Evolutionary conservation across 257 asterid species (phyloP).

Genomic region (Echium plantagineum): DNA sequence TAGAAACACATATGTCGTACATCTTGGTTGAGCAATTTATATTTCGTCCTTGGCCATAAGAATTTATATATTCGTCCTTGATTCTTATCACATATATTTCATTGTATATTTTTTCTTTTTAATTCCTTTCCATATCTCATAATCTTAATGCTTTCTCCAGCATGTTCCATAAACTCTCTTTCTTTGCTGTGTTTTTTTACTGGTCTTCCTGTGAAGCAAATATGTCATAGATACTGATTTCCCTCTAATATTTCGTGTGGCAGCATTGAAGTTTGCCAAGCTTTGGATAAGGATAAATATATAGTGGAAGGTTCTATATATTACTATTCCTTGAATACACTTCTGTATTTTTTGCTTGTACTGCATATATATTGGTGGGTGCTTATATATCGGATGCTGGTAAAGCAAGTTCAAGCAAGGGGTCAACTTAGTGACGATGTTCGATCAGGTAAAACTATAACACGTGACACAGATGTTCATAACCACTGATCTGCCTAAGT

Average conservation of each 20-base stretch:
- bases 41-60: too few relatives aligned
- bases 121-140: too few relatives aligned
- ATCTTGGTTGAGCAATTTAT: neutral
- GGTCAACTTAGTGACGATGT: constrained; percentile 82
- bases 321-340: constrained; percentile 75
- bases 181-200: too few relatives aligned
- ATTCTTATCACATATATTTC: too few relatives aligned
- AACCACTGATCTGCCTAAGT: too few relatives aligned
- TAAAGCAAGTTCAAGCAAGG: constrained; percentile 61
- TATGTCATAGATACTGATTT: neutral
- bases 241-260: neutral
- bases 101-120: too few relatives aligned
- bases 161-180: too few relatives aligned
- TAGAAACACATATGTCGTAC: too few relatives aligned
- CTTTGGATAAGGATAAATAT: constrained; percentile 52
- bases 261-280: constrained; percentile 55
- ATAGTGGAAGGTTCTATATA: constrained; percentile 50
- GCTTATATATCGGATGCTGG: constrained; percentile 77
- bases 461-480: too few relatives aligned
- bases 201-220: too few relatives aligned
- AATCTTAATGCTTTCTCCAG: too few relatives aligned
- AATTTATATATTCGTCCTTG: too few relatives aligned
- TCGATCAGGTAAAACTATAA: constrained; percentile 62
- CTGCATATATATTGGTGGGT: constrained; percentile 90
- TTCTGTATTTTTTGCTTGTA: constrained; percentile 77